phyloP scores from a whole-genome alignment of 805 yeast genomes.

The Teunomyces panamensis region DNA sequence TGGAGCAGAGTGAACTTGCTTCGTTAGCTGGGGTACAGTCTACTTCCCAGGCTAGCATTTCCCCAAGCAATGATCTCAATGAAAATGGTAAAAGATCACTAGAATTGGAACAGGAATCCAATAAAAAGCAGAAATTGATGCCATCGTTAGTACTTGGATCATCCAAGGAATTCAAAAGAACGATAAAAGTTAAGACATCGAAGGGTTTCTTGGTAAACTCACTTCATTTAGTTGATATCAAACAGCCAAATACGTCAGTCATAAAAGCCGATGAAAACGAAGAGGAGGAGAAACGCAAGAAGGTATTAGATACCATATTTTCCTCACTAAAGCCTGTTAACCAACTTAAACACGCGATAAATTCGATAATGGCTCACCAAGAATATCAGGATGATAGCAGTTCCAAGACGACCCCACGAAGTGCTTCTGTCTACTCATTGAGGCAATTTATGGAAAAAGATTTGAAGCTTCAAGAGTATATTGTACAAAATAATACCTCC shows the following conservation, averaged over 20 bases:
- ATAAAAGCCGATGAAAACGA: conserved; percentile 2
- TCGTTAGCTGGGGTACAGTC: background rate
- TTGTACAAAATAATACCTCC: conserved; percentile 15
- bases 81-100: background rate
- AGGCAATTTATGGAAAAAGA: conserved; percentile 60
- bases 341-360: conserved; percentile 12
- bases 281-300: conserved; percentile 8
- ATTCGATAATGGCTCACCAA: background rate
- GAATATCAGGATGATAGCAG: conserved; percentile 14
- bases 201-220: conserved; percentile 53
- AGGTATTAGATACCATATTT: conserved; percentile 4
- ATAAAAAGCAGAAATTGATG: background rate
- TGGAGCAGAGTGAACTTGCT: conserved; percentile 10
- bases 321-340: conserved; percentile 11
- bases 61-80: background rate
- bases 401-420: conserved; percentile 21
- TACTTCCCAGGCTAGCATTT: background rate
- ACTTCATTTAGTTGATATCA: conserved; percentile 47
- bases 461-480: conserved; percentile 36
- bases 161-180: conserved; percentile 42
- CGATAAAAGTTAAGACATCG: conserved; percentile 41
- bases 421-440: conserved; percentile 52
- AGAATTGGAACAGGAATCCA: background rate
- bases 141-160: conserved; percentile 46
- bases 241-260: conserved; percentile 23